These are phyloP conservation scores for Picea glauca DNA, from an alignment of 75 land plant species.

Conservation along the genomic window DNA sequence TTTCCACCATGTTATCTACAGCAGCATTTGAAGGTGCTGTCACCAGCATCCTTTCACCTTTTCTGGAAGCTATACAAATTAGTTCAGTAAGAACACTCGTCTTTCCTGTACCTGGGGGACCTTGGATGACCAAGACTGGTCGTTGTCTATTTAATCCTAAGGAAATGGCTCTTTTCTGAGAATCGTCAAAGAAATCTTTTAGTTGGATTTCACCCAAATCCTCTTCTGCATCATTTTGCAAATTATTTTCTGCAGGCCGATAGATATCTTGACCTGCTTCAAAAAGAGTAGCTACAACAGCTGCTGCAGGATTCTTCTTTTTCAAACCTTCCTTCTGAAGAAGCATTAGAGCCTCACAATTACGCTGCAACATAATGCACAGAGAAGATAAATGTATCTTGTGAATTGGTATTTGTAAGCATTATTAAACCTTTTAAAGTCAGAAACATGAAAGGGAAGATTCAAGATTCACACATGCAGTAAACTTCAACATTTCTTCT, in stretches of 20 bases:
- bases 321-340: constrained; percentile 80
- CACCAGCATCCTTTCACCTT: constrained; percentile 83
- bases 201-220: constrained; percentile 20
- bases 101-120: constrained; percentile 97
- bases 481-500: background rate
- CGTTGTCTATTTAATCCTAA: constrained; percentile 67
- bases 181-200: constrained; percentile 48
- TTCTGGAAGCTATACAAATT: constrained; percentile 55
- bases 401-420: background rate
- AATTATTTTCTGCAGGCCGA: constrained; percentile 49
- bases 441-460: background rate
- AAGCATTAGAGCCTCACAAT: constrained; percentile 86
- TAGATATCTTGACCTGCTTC: constrained; percentile 64
- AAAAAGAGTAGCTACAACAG: constrained; percentile 74
- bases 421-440: background rate
- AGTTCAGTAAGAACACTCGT: constrained; percentile 69
- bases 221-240: constrained; percentile 19
- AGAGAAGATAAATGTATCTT: background rate
- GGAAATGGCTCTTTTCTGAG: constrained; percentile 62
- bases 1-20: constrained; percentile 88
- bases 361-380: constrained; percentile 48
- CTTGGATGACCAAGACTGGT: constrained; percentile 69
- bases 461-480: background rate
- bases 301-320: constrained; percentile 74
- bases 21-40: constrained; percentile 97